These are phyloP conservation scores for Eucalyptus curtisii DNA, from an alignment of 345 rosid genomes.

Conservation along the genomic window DNA sequence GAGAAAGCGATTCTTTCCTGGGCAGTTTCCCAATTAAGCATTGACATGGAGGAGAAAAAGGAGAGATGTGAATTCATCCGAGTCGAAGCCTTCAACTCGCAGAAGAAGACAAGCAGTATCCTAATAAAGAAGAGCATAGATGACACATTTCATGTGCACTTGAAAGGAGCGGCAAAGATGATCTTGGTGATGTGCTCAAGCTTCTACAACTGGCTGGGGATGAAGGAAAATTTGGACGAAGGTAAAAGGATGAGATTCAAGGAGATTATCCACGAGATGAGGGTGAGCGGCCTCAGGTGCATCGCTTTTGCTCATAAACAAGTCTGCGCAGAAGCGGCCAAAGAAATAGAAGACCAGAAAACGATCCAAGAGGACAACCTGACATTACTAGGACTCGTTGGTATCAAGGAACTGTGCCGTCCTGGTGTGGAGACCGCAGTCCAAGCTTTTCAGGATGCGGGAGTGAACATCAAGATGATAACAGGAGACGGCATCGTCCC, in stretches of 20 bases:
- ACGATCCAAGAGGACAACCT: no score
- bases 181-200: conserved; percentile 54
- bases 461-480: no score
- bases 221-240: conserved; percentile 6
- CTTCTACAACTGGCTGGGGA: conserved; percentile 40
- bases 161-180: conserved; percentile 82
- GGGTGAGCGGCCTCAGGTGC: conserved; percentile 57
- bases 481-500: no score
- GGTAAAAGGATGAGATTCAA: conserved; percentile 16
- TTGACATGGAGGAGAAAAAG: conserved; percentile 25
- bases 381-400: no score
- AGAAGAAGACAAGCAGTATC: conserved; percentile 51
- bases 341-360: fast-evolving
- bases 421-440: no score
- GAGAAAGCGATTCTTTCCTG: conserved; percentile 69
- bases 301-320: conserved; percentile 41
- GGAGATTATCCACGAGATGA: conserved; percentile 46
- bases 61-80: conserved; percentile 13
- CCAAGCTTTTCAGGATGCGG: no score
- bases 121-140: conserved; percentile 19
- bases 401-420: no score
- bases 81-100: conserved; percentile 32
- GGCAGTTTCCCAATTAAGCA: conserved; percentile 33
- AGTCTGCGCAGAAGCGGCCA: no score
- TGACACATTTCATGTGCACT: conserved; percentile 32